A percentile compares a stretch with the other conserved stretches of the same genome.
Conservation (phyloP, 2,329 filamentous ascomycete genomes). For the Teratosphaeria pseudoeucalypti region DNA sequence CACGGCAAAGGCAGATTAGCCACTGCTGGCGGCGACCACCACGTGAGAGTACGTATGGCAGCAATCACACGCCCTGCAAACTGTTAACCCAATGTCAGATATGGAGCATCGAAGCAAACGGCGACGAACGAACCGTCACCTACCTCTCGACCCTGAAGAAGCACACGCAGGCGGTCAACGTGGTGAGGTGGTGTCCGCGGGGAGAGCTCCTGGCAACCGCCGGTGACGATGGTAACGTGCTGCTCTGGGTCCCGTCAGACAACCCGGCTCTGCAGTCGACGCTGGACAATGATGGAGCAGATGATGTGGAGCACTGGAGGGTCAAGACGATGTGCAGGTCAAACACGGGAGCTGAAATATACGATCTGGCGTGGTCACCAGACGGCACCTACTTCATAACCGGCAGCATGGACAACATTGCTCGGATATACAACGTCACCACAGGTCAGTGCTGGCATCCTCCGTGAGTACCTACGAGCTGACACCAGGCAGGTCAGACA, state of each 20-base stretch:
- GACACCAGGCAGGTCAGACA: constrained; percentile 42
- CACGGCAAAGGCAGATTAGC: constrained; percentile 83
- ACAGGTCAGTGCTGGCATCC: constrained; percentile 50
- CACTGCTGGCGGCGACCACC: constrained; percentile 91
- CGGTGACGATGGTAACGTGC: constrained; percentile 92
- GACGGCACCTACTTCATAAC: constrained; percentile 94
- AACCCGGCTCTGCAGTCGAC: constrained; percentile 48
- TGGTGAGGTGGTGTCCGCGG: constrained; percentile 89
- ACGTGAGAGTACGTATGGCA: constrained; percentile 62
- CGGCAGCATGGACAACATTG: constrained; percentile 98
- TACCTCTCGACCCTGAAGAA: constrained; percentile 87
- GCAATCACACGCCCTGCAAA: constrained; percentile 1
- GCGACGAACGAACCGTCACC: constrained; percentile 77
- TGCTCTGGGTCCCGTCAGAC: constrained; percentile 90
- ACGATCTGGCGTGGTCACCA: constrained; percentile 98
- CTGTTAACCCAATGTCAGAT: constrained; percentile 44
- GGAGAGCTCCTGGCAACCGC: constrained; percentile 90
- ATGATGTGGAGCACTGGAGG: constrained; percentile 95
- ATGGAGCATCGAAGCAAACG: constrained; percentile 80
- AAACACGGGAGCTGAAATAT: constrained; percentile 79
- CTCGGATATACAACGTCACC: constrained; percentile 88
- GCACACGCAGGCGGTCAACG: constrained; percentile 95
- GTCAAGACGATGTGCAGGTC: constrained; percentile 97
- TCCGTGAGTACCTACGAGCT: constrained; percentile 5
- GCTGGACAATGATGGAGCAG: constrained; percentile 70